Conservation (phyloP, 768 basidiomycete genomes). For the Suillus lakei region DNA sequence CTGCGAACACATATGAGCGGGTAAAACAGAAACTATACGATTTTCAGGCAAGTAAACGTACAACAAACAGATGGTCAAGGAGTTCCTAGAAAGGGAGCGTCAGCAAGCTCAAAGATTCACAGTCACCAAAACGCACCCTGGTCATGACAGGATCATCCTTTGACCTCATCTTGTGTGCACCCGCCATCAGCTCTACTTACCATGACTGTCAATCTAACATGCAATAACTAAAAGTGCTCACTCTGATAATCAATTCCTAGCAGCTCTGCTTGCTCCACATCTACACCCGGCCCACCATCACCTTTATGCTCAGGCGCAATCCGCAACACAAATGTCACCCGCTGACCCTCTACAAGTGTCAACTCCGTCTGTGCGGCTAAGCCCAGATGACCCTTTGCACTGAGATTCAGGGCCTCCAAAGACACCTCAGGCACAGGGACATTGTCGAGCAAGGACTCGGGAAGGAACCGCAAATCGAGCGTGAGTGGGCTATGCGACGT, state of each 20-base stretch:
- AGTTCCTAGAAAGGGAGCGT: constrained; percentile 47
- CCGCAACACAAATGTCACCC: constrained; percentile 86
- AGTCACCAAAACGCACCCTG: constrained; percentile 41
- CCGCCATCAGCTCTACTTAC: constrained; percentile 44
- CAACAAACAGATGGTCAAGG: constrained; percentile 59
- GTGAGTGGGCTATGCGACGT: constrained; percentile 35
- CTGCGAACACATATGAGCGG: constrained; percentile 33
- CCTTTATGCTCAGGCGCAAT: constrained; percentile 55
- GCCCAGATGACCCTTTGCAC: constrained; percentile 77
- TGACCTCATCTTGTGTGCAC: constrained; percentile 49
- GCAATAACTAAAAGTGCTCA: constrained; percentile 23
- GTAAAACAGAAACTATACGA: background rate
- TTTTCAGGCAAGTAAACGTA: constrained; percentile 31
- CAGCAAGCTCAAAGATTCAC: background rate
- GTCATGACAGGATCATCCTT: constrained; percentile 78
- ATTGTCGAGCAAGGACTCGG: constrained; percentile 58
- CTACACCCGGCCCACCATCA: constrained; percentile 25
- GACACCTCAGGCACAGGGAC: constrained; percentile 56
- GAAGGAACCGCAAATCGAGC: constrained; percentile 80
- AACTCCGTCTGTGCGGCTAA: constrained; percentile 62
- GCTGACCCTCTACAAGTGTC: constrained; percentile 80
- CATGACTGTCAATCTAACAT: constrained; percentile 14
- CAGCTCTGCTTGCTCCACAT: constrained; percentile 45
- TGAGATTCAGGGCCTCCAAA: constrained; percentile 67
- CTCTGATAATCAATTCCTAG: constrained; percentile 52